Base-by-base conservation (phyloP, 1,284 basidiomycete genomes). In the Ustilago xerochloae region DNA sequence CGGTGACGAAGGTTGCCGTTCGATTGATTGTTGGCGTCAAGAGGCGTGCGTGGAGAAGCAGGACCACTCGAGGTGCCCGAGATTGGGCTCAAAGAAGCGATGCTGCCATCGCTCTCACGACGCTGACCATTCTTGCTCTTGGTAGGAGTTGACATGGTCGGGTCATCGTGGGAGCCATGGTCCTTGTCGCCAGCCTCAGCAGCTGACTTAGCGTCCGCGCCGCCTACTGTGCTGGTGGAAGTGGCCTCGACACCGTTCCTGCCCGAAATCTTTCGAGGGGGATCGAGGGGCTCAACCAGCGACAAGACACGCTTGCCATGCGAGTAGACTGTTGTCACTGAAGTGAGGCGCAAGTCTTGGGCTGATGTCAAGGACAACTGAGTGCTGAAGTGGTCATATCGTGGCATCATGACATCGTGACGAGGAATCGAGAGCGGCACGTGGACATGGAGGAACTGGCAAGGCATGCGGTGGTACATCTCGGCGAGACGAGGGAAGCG, bases 371-470 rank as follows among this genome's bases (percentile, higher is more conserved):
- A 66, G n/a, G 63, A 74, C 12, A 85, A 60, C 50, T 82, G 79
- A 1, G 84, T 75, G 58, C 77, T 77, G 50, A 85, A 75, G 24
- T 77, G 63, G 47, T 79, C 81, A 63, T 73, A 83, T 28, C 63
- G 57, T 2, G 79, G 76, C 53, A 79, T 70, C 58, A 76, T 56
- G 38, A 75, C 72, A 28, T 81, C 76, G 60, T 73, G 65, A 26
- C 80, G 78, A 20, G 85, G 85, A n/a, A 85, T 60, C 24, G 80
- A 75, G 32, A 86, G 72, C 22, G 83, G 80, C 24, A 86, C 81
- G 24, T 84, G 79, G 52, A 85, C 75, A 68, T 86, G 84, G 13
- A 86, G 77, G 78, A 85, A 86, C 55, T 85, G 85, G 61, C 85
- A 86, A 6, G 81, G 81, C 48, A 85, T 77, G 48, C 68, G 75